These are phyloP conservation scores for Metschnikowia colocasiae DNA, from an alignment of 805 yeast species.

Conservation along the genomic window DNA sequence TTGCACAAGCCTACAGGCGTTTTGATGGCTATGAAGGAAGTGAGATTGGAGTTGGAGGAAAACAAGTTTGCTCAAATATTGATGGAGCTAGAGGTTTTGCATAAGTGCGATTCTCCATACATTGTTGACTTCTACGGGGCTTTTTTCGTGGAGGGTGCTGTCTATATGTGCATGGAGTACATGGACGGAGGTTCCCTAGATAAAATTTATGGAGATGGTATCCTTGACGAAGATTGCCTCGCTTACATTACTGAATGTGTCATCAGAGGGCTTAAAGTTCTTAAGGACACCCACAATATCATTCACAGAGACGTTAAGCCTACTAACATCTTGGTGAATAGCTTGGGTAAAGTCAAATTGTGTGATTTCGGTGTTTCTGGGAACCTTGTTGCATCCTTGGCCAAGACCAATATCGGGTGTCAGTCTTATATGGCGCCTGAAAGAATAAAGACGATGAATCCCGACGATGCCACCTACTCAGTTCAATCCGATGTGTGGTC, in stretches of 20 bases:
- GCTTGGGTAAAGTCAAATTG: slow-evolving; percentile 80
- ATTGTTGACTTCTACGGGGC: slow-evolving; percentile 98
- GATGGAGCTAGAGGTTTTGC: slow-evolving; percentile 93
- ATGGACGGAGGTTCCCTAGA: slow-evolving; percentile 97
- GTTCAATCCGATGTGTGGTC: slow-evolving; percentile 98
- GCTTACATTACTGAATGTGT: slow-evolving; percentile 79
- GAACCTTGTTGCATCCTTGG: slow-evolving; percentile 88
- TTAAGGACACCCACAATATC: slow-evolving; percentile 87
- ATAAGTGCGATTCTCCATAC: slow-evolving; percentile 83
- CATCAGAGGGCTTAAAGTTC: slow-evolving; percentile 72
- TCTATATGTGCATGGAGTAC: slow-evolving; percentile 95
- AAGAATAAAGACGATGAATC: slow-evolving; percentile 71
- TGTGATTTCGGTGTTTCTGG: slow-evolving; percentile 98
- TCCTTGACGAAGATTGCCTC: slow-evolving; percentile 69
- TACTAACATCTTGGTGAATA: slow-evolving; percentile 81
- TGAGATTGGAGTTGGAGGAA: slow-evolving; percentile 87
- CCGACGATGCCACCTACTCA: slow-evolving; percentile 77
- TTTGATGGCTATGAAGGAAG: slow-evolving; percentile 96
- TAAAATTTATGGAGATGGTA: slow-evolving; percentile 63
- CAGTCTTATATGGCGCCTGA: slow-evolving; percentile 99
- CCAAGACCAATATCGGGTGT: slow-evolving; percentile 94
- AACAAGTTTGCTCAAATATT: slow-evolving; percentile 89
- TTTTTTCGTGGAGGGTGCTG: slow-evolving; percentile 95
- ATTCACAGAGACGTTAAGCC: slow-evolving; percentile 97
- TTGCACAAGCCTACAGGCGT: slow-evolving; percentile 90